phyloP scores from a whole-genome alignment of 306 rosid species.

The Cucurbita maxima region DNA sequence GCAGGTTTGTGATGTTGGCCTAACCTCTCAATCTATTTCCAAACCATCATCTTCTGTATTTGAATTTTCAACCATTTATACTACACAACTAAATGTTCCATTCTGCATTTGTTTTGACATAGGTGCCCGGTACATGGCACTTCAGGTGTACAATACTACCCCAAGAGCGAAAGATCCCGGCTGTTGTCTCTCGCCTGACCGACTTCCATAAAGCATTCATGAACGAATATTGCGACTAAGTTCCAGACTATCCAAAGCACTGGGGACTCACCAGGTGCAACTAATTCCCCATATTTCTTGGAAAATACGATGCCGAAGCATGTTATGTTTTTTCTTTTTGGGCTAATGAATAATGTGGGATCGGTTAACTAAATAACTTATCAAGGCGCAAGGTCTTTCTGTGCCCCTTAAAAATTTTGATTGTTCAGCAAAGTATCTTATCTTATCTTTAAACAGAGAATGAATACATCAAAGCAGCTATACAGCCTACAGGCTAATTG shows the following conservation, averaged over 20 bases:
- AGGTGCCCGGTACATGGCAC: conserved; percentile 98
- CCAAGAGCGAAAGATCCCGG: conserved; percentile 86
- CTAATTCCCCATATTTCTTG: not conserved
- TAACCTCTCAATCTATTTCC: not conserved
- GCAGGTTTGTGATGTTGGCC: conserved; percentile 39
- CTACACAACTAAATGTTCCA: not conserved
- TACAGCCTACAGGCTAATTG: not conserved
- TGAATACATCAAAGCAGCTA: not conserved
- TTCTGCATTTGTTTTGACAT: conserved; percentile 8
- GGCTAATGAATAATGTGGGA: not conserved
- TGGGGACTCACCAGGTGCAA: not conserved
- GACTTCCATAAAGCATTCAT: conserved; percentile 70
- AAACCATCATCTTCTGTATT: not conserved
- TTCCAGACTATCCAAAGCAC: not conserved
- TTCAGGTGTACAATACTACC: conserved; percentile 94
- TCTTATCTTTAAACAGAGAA: not conserved
- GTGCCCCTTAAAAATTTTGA: not conserved
- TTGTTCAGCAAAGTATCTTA: not conserved
- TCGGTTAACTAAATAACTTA: not conserved
- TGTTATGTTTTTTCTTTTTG: not conserved
- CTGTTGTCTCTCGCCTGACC: conserved; percentile 49
- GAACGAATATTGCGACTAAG: conserved; percentile 53
- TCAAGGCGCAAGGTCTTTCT: not conserved
- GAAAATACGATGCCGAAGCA: not conserved
- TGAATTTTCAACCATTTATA: not conserved